Conservation (phyloP, 805 yeast species). For the Cyberlindnera euphorbiae region DNA sequence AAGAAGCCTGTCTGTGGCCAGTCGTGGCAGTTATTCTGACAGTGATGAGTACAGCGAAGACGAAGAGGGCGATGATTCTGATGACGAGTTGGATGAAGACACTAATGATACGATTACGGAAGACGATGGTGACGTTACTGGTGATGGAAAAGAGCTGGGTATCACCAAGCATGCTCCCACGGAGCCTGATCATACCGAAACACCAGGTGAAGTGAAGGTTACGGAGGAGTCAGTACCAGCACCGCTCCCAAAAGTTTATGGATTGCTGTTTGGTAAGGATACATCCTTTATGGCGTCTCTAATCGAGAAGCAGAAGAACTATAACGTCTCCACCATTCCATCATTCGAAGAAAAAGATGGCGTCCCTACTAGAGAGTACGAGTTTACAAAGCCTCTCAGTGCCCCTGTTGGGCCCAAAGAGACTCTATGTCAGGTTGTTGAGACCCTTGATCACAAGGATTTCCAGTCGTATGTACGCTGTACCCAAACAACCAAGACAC, state of each 20-base stretch:
- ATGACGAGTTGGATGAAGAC: conserved; percentile 12
- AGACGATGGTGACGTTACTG: conserved; percentile 10
- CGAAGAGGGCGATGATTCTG: conserved; percentile 7
- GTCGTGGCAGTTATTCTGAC: conserved; percentile 19
- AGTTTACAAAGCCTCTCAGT: conserved; percentile 58
- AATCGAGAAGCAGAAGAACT: conserved; percentile 58
- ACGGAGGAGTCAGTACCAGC: conserved; percentile 50
- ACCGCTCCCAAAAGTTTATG: conserved; percentile 59
- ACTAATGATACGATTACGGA: conserved; percentile 9
- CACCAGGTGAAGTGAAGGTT: conserved; percentile 49
- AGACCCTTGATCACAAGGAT: conserved; percentile 50
- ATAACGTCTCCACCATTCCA: conserved; percentile 48
- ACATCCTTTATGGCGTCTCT: conserved; percentile 38
- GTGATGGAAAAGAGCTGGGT: conserved; percentile 1
- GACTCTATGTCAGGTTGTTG: conserved; percentile 61
- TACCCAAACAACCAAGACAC: conserved; percentile 58
- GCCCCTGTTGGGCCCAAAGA: conserved; percentile 76
- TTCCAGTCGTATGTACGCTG: conserved; percentile 43
- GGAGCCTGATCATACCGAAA: conserved; percentile 36
- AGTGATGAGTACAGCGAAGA: conserved; percentile 6
- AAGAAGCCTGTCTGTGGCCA: conserved; percentile 1
- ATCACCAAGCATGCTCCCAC: conserved; percentile 45
- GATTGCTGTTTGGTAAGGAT: conserved; percentile 60
- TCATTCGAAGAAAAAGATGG: conserved; percentile 30
- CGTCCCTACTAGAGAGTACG: conserved; percentile 40